Percentiles rank a stretch among this genome's conserved stretches.
phyloP scores from a whole-genome alignment of 192 early-diverging fungal species.

The Lobosporangium transversale region DNA sequence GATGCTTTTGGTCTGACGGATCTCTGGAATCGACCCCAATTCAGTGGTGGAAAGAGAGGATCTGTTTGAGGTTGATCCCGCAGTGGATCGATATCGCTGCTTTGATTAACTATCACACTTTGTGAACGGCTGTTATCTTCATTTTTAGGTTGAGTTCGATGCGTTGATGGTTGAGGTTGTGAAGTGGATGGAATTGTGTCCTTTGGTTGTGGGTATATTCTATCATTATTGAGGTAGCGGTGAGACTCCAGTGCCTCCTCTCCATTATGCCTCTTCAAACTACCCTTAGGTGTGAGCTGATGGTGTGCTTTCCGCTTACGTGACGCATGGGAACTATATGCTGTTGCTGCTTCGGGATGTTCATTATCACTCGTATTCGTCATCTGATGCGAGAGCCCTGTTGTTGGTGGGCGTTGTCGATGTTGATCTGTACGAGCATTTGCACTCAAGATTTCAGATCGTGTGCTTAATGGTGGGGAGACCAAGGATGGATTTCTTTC shows the following conservation, averaged over 20 bases:
- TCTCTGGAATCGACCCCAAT: slow-evolving; percentile 34
- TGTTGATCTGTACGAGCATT: background rate
- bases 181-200: background rate
- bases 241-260: no score
- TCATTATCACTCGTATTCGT: slow-evolving; percentile 1
- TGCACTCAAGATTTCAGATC: slow-evolving; percentile 11
- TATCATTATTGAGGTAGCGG: no score
- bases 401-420: no score
- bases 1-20: background rate
- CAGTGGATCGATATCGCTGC: slow-evolving; percentile 3
- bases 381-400: background rate
- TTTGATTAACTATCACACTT: no score
- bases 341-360: no score
- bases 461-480: slow-evolving; percentile 25
- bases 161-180: background rate
- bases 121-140: no score
- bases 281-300: slow-evolving; percentile 29
- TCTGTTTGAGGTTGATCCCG: slow-evolving; percentile 17
- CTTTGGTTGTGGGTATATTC: slow-evolving; percentile 5
- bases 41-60: slow-evolving; percentile 9
- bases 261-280: no score
- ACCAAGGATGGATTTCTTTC: slow-evolving; percentile 28
- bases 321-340: background rate
- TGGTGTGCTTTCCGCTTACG: slow-evolving; percentile 29
- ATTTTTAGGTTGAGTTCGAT: background rate